phyloP scores from a whole-genome alignment of 352 stramenopile species.

The Pythium phragmiticola region DNA sequence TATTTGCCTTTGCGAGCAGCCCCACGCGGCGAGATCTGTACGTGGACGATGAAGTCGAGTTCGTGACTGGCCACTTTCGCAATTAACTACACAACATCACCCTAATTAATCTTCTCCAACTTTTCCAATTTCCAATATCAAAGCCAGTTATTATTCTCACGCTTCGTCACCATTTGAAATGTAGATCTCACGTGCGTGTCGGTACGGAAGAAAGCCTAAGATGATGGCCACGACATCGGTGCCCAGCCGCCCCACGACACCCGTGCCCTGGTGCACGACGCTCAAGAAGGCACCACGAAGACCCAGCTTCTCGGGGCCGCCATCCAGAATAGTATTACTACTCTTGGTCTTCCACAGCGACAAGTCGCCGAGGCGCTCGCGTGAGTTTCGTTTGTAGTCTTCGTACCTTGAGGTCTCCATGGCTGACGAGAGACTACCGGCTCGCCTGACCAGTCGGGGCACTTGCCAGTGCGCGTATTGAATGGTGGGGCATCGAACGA shows the following conservation, averaged over 20 bases:
- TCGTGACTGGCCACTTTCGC: neutral
- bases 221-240: neutral
- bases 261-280: neutral
- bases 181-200: neutral
- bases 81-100: neutral
- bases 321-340: neutral
- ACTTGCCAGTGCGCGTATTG: too few species aligned
- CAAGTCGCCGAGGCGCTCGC: neutral
- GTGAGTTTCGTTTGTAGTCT: neutral
- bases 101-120: neutral
- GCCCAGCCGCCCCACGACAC: neutral
- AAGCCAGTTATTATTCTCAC: neutral
- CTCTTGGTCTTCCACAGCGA: neutral
- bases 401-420: neutral
- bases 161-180: neutral
- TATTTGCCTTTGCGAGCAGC: neutral
- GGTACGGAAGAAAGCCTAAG: neutral
- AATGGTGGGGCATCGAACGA: neutral
- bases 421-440: too few species aligned
- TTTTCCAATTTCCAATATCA: neutral
- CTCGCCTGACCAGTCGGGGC: too few species aligned
- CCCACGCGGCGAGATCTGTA: neutral
- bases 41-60: constrained; percentile 5
- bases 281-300: neutral
- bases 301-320: neutral